Percentiles rank a stretch among this genome's conserved stretches.
phyloP scores from a whole-genome alignment of 179 eudicot species.

The Spinacia oleracea region DNA sequence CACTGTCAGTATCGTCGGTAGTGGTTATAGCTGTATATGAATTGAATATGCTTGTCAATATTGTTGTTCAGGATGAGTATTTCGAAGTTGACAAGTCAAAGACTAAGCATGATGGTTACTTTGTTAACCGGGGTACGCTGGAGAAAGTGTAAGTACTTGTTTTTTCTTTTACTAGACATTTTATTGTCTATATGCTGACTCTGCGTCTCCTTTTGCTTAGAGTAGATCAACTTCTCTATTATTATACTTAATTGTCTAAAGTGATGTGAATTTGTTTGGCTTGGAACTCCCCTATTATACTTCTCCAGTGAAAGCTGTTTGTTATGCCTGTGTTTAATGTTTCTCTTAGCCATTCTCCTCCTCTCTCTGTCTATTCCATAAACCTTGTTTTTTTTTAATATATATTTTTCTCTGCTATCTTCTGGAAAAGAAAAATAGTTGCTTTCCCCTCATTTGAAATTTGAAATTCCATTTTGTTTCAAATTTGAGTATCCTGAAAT shows the following conservation, averaged over 20 bases:
- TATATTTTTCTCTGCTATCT: not conserved
- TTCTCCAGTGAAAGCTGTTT: not conserved
- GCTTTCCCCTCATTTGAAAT: not conserved
- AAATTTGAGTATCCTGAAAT: conserved; percentile 6
- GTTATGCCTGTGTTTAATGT: not conserved
- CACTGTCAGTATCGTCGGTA: not conserved
- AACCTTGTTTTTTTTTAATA: not conserved
- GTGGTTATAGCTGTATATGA: not conserved
- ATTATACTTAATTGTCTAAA: not conserved
- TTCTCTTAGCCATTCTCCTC: not conserved
- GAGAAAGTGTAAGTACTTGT: conserved; percentile 76
- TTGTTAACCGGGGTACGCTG: conserved; percentile 84
- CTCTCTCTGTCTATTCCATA: too few species aligned
- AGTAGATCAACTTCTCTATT: not conserved
- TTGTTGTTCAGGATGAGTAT: conserved; percentile 84
- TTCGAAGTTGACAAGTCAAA: conserved; percentile 96
- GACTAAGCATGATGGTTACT: conserved; percentile 95
- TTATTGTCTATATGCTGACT: conserved; percentile 3
- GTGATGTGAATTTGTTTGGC: not conserved
- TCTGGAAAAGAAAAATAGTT: not conserved
- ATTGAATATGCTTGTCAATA: conserved; percentile 14
- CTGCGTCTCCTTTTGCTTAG: not conserved
- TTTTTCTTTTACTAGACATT: not conserved
- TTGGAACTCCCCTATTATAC: not conserved
- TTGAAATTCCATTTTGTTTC: not conserved